phyloP scores from a whole-genome alignment of 805 yeast species.

The Isabelozyma pseudorhagii region DNA sequence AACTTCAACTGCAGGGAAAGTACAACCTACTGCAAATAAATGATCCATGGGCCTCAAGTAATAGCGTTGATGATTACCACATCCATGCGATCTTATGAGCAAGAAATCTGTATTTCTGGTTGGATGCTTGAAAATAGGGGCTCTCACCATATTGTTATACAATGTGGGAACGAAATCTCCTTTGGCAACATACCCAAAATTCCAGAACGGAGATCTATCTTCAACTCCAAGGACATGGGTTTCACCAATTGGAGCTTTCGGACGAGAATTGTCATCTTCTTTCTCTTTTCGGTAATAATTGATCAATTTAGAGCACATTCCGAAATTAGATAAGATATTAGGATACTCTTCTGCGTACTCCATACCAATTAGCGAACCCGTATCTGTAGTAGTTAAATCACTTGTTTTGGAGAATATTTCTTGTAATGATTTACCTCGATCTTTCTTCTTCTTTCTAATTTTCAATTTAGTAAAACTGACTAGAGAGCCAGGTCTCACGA shows the following conservation, averaged over 20 bases:
- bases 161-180: conserved; percentile 93
- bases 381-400: conserved; percentile 82
- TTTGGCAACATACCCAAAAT: conserved; percentile 92
- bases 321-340: conserved; percentile 75
- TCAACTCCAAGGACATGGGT: conserved; percentile 95
- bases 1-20: conserved; percentile 87
- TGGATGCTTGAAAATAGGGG: conserved; percentile 91
- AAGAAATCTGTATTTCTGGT: conserved; percentile 75
- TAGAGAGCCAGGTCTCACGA: conserved; percentile 71
- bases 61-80: conserved; percentile 67
- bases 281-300: conserved; percentile 85
- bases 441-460: conserved; percentile 81
- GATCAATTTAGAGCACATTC: conserved; percentile 93
- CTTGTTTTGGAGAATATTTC: conserved; percentile 69
- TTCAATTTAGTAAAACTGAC: conserved; percentile 75
- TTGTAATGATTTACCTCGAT: conserved; percentile 74
- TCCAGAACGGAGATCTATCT: conserved; percentile 97
- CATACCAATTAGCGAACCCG: conserved; percentile 70
- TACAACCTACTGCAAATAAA: conserved; percentile 85
- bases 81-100: conserved; percentile 74
- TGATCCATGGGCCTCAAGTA: conserved; percentile 67
- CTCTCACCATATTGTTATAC: conserved; percentile 86
- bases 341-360: conserved; percentile 94
- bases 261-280: conserved; percentile 80
- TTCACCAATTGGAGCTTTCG: conserved; percentile 87